Percentiles rank a stretch among this genome's conserved stretches.
These are phyloP conservation scores for Trypanosoma lewisi DNA, from an alignment of 208 protist genomes.

Conservation along the genomic window DNA sequence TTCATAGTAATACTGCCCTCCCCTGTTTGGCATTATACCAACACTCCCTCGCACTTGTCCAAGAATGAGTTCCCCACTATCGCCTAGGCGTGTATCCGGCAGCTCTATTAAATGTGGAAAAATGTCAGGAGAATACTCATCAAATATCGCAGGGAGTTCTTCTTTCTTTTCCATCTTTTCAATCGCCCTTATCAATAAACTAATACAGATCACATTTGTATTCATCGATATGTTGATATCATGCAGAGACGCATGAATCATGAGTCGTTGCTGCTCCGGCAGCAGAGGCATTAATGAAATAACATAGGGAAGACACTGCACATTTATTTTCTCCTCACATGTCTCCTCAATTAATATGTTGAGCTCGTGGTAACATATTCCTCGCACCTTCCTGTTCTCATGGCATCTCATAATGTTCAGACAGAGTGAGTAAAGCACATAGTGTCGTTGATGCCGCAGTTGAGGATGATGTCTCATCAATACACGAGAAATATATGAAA, in stretches of 20 bases:
- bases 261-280: constrained; percentile 56
- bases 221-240: constrained; percentile 38
- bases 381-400: constrained; percentile 35
- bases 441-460: constrained; percentile 42
- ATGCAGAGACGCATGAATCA: constrained; percentile 65
- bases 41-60: constrained; percentile 87
- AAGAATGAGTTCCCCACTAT: constrained; percentile 68
- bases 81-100: constrained; percentile 64
- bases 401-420: constrained; percentile 35
- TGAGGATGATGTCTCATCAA: constrained; percentile 47
- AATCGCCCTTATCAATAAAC: constrained; percentile 55
- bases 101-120: constrained; percentile 77
- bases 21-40: constrained; percentile 50
- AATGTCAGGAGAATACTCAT: constrained; percentile 30
- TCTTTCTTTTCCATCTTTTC: constrained; percentile 48
- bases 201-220: constrained; percentile 47
- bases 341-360: constrained; percentile 62
- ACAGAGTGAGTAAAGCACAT: constrained; percentile 69
- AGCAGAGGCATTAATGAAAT: constrained; percentile 50
- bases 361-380: constrained; percentile 55
- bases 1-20: constrained; percentile 81
- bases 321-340: constrained; percentile 35
- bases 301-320: constrained; percentile 39
- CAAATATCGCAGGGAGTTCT: constrained; percentile 55
- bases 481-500: constrained; percentile 48